Evolutionary conservation across 352 stramenopile species (phyloP).

Genomic region (Pythium dissotocum): DNA sequence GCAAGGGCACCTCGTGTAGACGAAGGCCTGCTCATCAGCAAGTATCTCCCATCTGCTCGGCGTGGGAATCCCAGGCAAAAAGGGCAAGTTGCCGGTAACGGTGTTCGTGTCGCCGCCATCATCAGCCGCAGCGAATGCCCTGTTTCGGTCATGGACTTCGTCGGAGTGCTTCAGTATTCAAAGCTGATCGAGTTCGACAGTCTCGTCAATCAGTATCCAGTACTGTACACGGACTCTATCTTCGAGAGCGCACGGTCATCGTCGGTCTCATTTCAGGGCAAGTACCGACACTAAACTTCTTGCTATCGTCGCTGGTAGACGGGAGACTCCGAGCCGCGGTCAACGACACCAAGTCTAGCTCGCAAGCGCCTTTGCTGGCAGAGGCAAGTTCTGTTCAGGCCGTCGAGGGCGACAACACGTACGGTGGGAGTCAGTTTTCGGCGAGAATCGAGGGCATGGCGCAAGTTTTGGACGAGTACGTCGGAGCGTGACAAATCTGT

Average conservation of each 20-base stretch:
- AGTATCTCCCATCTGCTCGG: not conserved
- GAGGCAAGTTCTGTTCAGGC: too few species aligned
- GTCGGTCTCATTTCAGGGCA: not conserved
- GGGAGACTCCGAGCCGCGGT: not conserved
- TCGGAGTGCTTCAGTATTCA: not conserved
- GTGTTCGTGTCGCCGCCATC: not conserved
- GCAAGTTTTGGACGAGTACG: too few species aligned
- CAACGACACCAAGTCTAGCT: not conserved
- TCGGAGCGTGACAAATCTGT: too few species aligned
- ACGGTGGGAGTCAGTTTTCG: not conserved
- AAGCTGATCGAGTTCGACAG: not conserved
- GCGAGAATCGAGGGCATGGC: not conserved
- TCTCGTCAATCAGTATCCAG: not conserved
- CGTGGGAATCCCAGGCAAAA: not conserved
- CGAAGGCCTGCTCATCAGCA: not conserved
- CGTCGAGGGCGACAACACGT: too few species aligned
- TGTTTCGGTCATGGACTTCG: not conserved
- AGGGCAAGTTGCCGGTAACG: not conserved
- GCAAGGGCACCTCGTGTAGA: not conserved
- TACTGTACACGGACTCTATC: not conserved
- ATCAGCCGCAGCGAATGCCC: not conserved
- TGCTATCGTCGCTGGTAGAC: not conserved
- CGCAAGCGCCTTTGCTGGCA: too few species aligned
- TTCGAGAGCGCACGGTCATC: not conserved
- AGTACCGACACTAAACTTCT: not conserved